Evolutionary conservation across 192 early-diverging fungal genomes (phyloP), one percentile per base, ranked within the genome.

Genomic region (Coemansia sp.): DNA sequence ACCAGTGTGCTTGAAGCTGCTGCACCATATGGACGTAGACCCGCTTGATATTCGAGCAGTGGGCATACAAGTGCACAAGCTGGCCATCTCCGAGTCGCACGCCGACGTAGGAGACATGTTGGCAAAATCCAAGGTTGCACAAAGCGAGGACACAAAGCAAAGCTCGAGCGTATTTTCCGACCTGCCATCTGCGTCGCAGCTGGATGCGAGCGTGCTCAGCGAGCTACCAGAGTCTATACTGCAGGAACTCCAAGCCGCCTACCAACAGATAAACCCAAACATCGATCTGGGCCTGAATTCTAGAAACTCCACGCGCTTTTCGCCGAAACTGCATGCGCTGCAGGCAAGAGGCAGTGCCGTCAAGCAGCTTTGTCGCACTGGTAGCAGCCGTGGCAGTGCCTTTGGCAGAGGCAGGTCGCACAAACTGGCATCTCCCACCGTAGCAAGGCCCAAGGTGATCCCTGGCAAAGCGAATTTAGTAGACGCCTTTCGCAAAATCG

Each of bases 21-120:
- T 72, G 50, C 60, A 44, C 11, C 53, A 40, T 21, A 43, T 79
- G 53, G 10, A 10, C 0, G 27, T 73, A 14, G 67, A 79, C 36
- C 70, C 70, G 1, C 62, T 73, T 6, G 76, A 79, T 58, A 67
- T 79, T 10, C 76, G 76, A 8, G 50, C 55, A 7, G 71, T 80
- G 11, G 76, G 76, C 2, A 70, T 73, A 19, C 70, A 73, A 34
- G 55, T 80, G 21, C 63, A 70, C 19, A 58, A 43, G 44, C 64
- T 80, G 12, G 67, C 68, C 10, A 41, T 58, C 0, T 27, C 34
- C 4, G 59, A 57, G 1, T 34, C 14, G 35, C n/a, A 43, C 15
- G 35, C 46, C 2, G 55, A 35, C 22, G 62, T 65, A 42, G 63
- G 62, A 22, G 29, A 60, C 17, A 41, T 72, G 41, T 21, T 72